Percentiles rank a stretch among this genome's conserved stretches.
phyloP scores from a whole-genome alignment of 352 stramenopile species.

The Globisporangium lucens region DNA sequence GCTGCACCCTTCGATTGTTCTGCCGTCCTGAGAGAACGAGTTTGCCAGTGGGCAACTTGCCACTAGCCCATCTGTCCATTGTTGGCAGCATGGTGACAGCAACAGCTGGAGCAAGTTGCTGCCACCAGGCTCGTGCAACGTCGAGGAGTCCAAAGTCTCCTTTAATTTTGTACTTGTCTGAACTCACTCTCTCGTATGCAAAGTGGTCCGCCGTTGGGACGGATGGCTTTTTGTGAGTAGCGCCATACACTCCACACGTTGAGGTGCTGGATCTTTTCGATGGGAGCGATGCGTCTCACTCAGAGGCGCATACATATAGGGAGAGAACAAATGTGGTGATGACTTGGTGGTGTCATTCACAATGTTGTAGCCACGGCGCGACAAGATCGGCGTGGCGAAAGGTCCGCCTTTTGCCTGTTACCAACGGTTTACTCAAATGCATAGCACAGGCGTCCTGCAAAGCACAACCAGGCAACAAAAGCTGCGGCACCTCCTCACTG shows the following conservation, averaged over 20 bases:
- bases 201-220: no score
- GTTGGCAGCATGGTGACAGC: no score
- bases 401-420: not conserved
- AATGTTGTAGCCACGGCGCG: not conserved
- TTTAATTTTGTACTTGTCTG: no score
- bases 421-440: constrained; percentile 1
- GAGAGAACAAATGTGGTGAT: not conserved
- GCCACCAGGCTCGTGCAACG: no score
- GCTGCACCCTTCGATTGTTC: no score
- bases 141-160: no score
- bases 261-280: not conserved
- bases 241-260: not conserved
- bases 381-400: not conserved
- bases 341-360: not conserved
- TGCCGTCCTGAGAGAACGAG: no score
- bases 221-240: not conserved
- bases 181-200: no score
- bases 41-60: no score
- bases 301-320: not conserved
- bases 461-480: not conserved
- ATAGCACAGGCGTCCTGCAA: not conserved
- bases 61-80: no score
- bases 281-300: not conserved
- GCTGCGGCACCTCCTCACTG: not conserved
- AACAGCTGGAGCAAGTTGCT: no score